Conservation (phyloP, 148 eudicot species). For the Vaccinium darrowii region DNA sequence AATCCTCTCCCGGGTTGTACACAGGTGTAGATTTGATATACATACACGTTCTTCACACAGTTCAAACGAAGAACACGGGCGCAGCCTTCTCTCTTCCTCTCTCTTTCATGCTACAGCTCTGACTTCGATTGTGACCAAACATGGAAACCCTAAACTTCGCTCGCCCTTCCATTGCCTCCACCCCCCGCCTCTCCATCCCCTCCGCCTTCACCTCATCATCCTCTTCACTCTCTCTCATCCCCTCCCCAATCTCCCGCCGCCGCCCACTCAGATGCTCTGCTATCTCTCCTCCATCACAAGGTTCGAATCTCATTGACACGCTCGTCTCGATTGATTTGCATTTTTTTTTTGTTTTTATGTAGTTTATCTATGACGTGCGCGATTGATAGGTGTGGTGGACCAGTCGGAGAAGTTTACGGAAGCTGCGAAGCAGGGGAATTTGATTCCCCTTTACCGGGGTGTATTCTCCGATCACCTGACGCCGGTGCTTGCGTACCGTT, state of each 20-base stretch:
- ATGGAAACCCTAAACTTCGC: slow-evolving; percentile 45
- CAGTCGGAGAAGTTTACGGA: slow-evolving; percentile 58
- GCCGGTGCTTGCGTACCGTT: slow-evolving; percentile 94
- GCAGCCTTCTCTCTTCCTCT: neutral
- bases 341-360: neutral
- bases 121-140: neutral
- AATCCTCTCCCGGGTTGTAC: too few species aligned
- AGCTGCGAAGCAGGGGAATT: slow-evolving; percentile 81
- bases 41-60: too few species aligned
- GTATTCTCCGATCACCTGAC: slow-evolving; percentile 95
- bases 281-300: slow-evolving; percentile 31
- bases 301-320: slow-evolving; percentile 15
- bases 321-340: neutral
- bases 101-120: neutral
- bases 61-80: neutral
- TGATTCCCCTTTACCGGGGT: slow-evolving; percentile 71
- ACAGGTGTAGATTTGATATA: neutral
- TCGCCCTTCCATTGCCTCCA: slow-evolving; percentile 5
- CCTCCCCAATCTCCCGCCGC: slow-evolving; percentile 15
- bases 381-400: slow-evolving; percentile 37
- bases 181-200: slow-evolving; percentile 14
- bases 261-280: slow-evolving; percentile 39
- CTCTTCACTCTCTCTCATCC: slow-evolving; percentile 18
- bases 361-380: neutral
- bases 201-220: slow-evolving; percentile 9